Percentiles rank a stretch among this genome's conserved stretches.
These are phyloP conservation scores for Ilyonectria mors-panacis DNA, from an alignment of 2,329 filamentous ascomycete genomes.

Conservation along the genomic window DNA sequence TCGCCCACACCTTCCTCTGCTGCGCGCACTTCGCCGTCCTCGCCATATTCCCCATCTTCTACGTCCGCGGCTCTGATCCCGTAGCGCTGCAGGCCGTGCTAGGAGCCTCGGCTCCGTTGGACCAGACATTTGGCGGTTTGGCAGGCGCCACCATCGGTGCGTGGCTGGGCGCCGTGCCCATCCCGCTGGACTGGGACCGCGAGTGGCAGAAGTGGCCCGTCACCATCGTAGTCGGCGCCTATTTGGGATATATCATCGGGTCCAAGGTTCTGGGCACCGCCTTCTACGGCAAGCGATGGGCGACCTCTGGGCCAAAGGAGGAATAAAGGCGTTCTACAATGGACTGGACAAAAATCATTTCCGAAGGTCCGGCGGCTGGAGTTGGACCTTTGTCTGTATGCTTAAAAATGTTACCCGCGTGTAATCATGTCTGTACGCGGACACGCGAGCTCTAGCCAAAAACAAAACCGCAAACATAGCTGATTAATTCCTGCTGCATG, in stretches of 20 bases:
- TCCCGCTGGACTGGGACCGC: conserved; percentile 98
- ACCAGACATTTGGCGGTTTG: conserved; percentile 87
- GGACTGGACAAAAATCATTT: background rate
- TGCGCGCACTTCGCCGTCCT: conserved; percentile 87
- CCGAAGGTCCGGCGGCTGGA: background rate
- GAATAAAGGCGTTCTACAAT: conserved; percentile 41
- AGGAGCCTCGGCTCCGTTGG: conserved; percentile 78
- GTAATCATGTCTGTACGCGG: conserved; percentile 10
- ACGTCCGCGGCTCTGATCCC: conserved; percentile 84
- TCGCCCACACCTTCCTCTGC: conserved; percentile 82
- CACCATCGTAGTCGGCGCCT: conserved; percentile 88
- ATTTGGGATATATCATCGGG: conserved; percentile 82
- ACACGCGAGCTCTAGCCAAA: conserved; percentile 8
- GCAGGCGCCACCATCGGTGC: conserved; percentile 85
- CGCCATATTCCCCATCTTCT: conserved; percentile 84
- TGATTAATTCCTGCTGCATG: conserved; percentile 10
- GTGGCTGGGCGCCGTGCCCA: conserved; percentile 95
- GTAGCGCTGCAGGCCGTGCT: conserved; percentile 79
- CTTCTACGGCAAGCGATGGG: conserved; percentile 62
- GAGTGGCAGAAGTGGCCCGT: conserved; percentile 99
- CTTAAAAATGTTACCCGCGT: conserved; percentile 3
- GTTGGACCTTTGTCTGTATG: conserved; percentile 8
- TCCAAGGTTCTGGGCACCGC: conserved; percentile 72
- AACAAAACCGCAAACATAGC: conserved; percentile 5
- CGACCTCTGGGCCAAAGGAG: conserved; percentile 43